These are phyloP conservation scores for Ruellia speciosa DNA, from an alignment of 305 asterid genomes.

Conservation along the genomic window DNA sequence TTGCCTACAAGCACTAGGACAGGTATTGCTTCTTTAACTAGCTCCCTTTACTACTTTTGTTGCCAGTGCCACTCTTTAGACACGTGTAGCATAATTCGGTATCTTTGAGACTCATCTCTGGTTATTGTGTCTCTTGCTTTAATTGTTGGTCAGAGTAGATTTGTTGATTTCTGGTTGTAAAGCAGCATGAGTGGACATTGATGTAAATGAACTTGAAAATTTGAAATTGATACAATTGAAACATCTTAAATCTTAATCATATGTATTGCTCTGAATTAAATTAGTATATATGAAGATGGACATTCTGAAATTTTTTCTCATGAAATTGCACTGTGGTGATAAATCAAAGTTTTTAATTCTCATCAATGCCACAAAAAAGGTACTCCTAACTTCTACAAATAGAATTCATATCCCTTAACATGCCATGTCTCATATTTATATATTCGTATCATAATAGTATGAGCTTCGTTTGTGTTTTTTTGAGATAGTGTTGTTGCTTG, in stretches of 20 bases:
- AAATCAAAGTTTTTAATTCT: neutral
- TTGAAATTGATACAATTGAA: slow-evolving; percentile 1
- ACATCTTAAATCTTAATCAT: neutral
- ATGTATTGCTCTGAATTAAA: neutral
- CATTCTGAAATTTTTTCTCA: neutral
- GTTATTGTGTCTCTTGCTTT: slow-evolving; percentile 1
- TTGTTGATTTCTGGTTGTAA: neutral
- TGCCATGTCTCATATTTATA: neutral
- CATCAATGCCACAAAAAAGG: neutral
- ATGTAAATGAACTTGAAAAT: neutral
- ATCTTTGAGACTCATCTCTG: slow-evolving; percentile 1
- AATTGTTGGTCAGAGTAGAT: neutral
- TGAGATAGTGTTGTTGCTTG: slow-evolving; percentile 7
- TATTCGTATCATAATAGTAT: slow-evolving; percentile 3
- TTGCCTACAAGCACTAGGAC: slow-evolving; percentile 97
- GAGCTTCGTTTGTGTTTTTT: slow-evolving; percentile 5
- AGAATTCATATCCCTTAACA: neutral
- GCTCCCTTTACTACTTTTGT: neutral
- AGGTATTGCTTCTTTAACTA: slow-evolving; percentile 43
- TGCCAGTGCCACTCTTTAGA: neutral
- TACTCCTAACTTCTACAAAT: neutral
- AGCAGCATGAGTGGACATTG: neutral
- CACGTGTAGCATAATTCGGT: neutral
- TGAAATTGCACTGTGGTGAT: neutral
- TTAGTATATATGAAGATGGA: neutral